Base-by-base conservation (phyloP, 139 green algal species). In the Ettlia oleoabundans region DNA sequence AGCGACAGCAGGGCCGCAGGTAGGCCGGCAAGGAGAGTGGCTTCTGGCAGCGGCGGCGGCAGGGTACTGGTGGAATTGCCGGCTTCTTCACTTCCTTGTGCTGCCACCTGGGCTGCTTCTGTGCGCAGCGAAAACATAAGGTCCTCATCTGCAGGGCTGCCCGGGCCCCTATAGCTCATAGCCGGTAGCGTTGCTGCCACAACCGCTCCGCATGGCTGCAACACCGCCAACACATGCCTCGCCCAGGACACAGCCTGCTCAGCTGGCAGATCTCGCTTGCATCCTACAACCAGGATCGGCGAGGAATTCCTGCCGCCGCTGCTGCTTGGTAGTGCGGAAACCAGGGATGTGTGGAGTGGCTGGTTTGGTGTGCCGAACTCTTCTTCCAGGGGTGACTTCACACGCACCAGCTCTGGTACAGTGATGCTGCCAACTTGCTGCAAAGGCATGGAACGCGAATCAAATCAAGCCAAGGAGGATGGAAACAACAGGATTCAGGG, bases 111-210 rank as follows among this genome's bases (percentile, higher is more conserved):
- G 38, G 63, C 76, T 43, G 76, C 42, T 30, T 38, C 30, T 2
- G 37, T 63, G 18, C 47, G 62, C 62, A 86, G 71, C 10, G 35
- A 65, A 18, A 80, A 87, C 2, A 87, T 62, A 1, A 87, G 37
- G 37, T 82, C 65, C 22, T 87, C 43, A 9, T 87, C 82, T 9
- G 82, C 62, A 10, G 82, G 76, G 73, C 55, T 69, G 47, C 82
- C 82, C 6, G 82, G 75, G 4, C 82, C 82, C 28, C 82, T 35
- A n/a, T 87, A 87, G 21, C 70, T 33, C 82, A 87, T 87, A 0
- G 58, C 78, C 2, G 65, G 72, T 61, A 87, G 47, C 7, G 82
- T 79, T 42, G 15, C 26, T 9, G 22, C 75, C 35, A 79, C 62
- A 32, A 73, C 47, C 42, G 55, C 32, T 15, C 13, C 26, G 3